Evolutionary conservation across 495 filamentous ascomycete genomes (phyloP).

Genomic region (Hyphodiscus hymeniophilus): DNA sequence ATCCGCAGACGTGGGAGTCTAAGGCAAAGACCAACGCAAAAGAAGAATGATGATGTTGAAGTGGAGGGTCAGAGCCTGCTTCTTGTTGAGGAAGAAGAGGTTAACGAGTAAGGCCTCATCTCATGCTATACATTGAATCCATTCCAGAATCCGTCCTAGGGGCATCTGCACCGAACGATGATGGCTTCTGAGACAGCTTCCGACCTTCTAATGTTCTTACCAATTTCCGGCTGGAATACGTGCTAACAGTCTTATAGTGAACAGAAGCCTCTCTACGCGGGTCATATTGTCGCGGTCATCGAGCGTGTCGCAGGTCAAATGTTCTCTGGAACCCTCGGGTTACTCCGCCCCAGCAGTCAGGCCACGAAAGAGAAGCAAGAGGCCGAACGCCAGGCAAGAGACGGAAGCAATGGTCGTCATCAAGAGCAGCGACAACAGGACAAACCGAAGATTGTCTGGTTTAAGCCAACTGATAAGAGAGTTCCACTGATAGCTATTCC

Average conservation of each 20-base stretch:
- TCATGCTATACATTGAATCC: too few species aligned
- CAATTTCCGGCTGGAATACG: too few species aligned
- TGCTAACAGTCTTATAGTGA: too few species aligned
- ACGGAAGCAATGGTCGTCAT: slow-evolving; percentile 66
- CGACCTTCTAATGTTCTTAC: too few species aligned
- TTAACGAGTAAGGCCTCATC: too few species aligned
- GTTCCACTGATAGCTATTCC: slow-evolving; percentile 97
- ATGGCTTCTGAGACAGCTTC: too few species aligned
- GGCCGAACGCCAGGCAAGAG: slow-evolving; percentile 85
- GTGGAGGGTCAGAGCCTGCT: slow-evolving; percentile 96
- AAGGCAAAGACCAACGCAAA: slow-evolving; percentile 92
- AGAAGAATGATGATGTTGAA: slow-evolving; percentile 99
- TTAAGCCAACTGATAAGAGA: slow-evolving; percentile 98
- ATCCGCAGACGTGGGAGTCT: slow-evolving; percentile 89
- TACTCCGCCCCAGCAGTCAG: slow-evolving; percentile 94
- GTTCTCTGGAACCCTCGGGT: slow-evolving; percentile 94
- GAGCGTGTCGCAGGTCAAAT: slow-evolving; percentile 96
- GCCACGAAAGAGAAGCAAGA: slow-evolving; percentile 99
- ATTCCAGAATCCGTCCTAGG: too few species aligned
- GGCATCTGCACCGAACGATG: too few species aligned
- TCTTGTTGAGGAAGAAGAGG: slow-evolving; percentile 95
- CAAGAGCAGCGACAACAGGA: slow-evolving; percentile 78
- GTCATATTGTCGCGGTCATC: slow-evolving; percentile 94
- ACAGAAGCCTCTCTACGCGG: slow-evolving; percentile 93
- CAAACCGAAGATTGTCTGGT: slow-evolving; percentile 99